phyloP scores from a whole-genome alignment of 139 green algal species.

The Chlorella vulgaris region DNA sequence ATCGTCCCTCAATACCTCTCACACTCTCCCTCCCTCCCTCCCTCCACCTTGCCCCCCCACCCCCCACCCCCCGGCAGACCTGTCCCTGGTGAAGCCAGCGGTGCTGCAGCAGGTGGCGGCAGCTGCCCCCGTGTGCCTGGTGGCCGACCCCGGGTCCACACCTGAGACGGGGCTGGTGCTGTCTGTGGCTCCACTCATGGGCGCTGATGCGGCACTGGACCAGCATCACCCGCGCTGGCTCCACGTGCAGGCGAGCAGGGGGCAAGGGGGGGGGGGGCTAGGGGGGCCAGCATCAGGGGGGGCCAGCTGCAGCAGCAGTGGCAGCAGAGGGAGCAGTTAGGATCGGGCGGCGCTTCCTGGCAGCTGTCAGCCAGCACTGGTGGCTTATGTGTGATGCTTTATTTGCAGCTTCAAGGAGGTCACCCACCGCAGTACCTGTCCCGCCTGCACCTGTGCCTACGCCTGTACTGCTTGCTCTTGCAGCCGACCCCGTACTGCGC shows the following conservation, averaged over 20 bases:
- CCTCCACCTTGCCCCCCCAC: background rate
- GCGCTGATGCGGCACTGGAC: slow-evolving; percentile 60
- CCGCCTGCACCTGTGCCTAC: too few relatives aligned
- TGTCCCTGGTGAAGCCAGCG: slow-evolving; percentile 2
- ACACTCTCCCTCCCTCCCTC: background rate
- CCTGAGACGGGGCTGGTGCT: slow-evolving; percentile 63
- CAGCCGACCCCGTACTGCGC: background rate
- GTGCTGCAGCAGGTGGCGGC: slow-evolving; percentile 31
- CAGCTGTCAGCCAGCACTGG: background rate
- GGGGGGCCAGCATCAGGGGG: background rate
- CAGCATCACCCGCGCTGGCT: slow-evolving; percentile 71
- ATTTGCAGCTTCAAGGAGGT: too few relatives aligned
- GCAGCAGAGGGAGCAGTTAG: background rate
- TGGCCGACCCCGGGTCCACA: slow-evolving; percentile 62
- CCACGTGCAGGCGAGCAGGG: slow-evolving; percentile 61
- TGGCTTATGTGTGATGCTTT: too few relatives aligned
- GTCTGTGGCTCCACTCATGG: slow-evolving; percentile 78
- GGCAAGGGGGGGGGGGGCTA: background rate
- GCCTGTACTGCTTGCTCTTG: background rate
- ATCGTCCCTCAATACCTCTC: too few relatives aligned
- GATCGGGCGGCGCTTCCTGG: too few relatives aligned
- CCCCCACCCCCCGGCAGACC: background rate
- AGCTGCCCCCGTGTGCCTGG: slow-evolving; percentile 58
- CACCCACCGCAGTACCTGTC: too few relatives aligned
- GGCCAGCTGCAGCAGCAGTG: background rate